Percentiles rank a stretch among this genome's conserved stretches.
Evolutionary conservation across 2,329 filamentous ascomycete species (phyloP).

Genomic region (Plectosphaerella plurivora): DNA sequence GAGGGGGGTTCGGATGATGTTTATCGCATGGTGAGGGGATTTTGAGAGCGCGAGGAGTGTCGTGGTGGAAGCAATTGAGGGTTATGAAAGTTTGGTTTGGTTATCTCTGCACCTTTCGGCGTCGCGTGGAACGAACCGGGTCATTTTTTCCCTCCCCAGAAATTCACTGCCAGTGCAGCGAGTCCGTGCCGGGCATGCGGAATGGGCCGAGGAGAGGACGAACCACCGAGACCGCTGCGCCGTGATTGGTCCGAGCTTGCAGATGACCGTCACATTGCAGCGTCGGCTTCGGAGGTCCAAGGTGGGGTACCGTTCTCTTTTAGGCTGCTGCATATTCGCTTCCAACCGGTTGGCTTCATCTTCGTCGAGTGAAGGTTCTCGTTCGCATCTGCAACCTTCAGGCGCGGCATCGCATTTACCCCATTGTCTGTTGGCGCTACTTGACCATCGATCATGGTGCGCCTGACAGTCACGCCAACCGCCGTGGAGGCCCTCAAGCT

Average conservation of each 20-base stretch:
- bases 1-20: neutral
- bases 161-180: constrained; percentile 1
- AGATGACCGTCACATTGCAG: neutral
- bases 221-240: neutral
- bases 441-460: constrained; percentile 53
- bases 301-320: no score
- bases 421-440: no score
- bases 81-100: neutral
- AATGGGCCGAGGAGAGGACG: neutral
- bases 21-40: constrained; percentile 1
- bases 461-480: constrained; percentile 69
- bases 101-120: neutral
- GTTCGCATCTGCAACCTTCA: neutral
- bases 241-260: constrained; percentile 4
- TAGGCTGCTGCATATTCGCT: neutral
- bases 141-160: constrained; percentile 8
- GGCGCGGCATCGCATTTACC: no score
- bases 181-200: neutral
- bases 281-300: no score
- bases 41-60: neutral
- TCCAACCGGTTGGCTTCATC: no score
- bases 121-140: constrained; percentile 4
- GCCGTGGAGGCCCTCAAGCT: constrained; percentile 58
- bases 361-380: neutral
- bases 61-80: constrained; percentile 6